Evolutionary conservation across 2,329 filamentous ascomycete species (phyloP).

Genomic region (Neurospora sp.): DNA sequence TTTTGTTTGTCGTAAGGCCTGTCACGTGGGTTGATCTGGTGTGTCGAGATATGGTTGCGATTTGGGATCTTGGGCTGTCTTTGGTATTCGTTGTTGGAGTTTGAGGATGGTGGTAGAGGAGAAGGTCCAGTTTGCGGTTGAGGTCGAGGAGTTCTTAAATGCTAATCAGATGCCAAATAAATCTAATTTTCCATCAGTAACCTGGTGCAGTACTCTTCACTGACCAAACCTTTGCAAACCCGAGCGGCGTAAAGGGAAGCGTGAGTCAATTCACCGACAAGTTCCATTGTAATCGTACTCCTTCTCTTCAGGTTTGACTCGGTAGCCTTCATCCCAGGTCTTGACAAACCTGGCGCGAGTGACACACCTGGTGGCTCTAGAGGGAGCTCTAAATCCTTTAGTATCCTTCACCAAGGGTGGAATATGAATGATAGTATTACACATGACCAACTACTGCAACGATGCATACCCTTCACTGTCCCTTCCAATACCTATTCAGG

Average conservation of each 20-base stretch:
- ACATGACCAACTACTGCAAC: background rate
- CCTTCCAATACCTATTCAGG: too few species aligned
- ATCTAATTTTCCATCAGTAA: background rate
- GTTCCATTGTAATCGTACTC: background rate
- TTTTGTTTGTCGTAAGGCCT: too few species aligned
- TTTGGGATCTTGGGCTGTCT: too few species aligned
- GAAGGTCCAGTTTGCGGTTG: background rate
- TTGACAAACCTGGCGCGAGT: background rate
- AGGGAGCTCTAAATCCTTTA: background rate
- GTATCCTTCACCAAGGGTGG: background rate
- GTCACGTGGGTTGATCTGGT: too few species aligned
- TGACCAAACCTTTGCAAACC: background rate
- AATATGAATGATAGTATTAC: background rate
- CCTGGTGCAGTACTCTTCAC: background rate
- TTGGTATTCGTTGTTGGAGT: too few species aligned
- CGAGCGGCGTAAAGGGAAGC: background rate
- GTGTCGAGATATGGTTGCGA: too few species aligned
- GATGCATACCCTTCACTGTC: background rate
- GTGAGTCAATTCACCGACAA: background rate
- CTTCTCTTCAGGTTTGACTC: background rate
- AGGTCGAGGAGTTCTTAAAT: background rate
- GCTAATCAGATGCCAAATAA: background rate
- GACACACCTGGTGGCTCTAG: background rate
- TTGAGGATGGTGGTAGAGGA: background rate
- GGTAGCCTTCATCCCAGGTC: background rate